Conservation (phyloP, 2,329 filamentous ascomycete species). For the Westerdykella ornata region DNA sequence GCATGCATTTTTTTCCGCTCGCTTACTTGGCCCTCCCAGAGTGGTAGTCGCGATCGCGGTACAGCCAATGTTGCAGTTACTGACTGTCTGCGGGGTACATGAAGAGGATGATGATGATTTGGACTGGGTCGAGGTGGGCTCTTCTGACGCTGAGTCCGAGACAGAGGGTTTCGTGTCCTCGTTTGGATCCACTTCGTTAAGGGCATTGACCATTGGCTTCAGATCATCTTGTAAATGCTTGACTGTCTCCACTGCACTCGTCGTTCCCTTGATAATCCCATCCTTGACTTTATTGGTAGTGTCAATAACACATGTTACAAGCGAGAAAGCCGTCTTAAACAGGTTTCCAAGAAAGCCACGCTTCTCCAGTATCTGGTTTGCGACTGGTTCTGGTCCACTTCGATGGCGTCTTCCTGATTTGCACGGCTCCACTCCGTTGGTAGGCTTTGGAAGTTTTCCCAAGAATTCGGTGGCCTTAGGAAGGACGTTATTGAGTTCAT, state of each 20-base stretch:
- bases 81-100: constrained; percentile 3
- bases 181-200: constrained; percentile 3
- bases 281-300: constrained; percentile 6
- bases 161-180: constrained; percentile 3
- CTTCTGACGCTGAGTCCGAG: not conserved
- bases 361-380: constrained; percentile 1
- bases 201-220: constrained; percentile 6
- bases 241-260: not conserved
- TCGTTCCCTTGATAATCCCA: constrained; percentile 2
- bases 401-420: constrained; percentile 1
- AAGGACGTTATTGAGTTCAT: constrained; percentile 3
- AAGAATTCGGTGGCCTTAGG: constrained; percentile 4
- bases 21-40: not conserved
- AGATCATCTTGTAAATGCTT: constrained; percentile 1
- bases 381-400: not conserved
- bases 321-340: constrained; percentile 6
- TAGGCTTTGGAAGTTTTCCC: constrained; percentile 3
- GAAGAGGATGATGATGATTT: constrained; percentile 5
- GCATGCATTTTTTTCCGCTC: constrained; percentile 1
- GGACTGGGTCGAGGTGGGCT: constrained; percentile 1
- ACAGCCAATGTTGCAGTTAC: constrained; percentile 5
- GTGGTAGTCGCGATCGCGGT: constrained; percentile 5
- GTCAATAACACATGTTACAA: constrained; percentile 5
- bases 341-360: constrained; percentile 3
- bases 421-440: constrained; percentile 5